These are phyloP conservation scores for Aspergillus neoniger DNA, from an alignment of 2,329 filamentous ascomycete genomes.

Conservation along the genomic window DNA sequence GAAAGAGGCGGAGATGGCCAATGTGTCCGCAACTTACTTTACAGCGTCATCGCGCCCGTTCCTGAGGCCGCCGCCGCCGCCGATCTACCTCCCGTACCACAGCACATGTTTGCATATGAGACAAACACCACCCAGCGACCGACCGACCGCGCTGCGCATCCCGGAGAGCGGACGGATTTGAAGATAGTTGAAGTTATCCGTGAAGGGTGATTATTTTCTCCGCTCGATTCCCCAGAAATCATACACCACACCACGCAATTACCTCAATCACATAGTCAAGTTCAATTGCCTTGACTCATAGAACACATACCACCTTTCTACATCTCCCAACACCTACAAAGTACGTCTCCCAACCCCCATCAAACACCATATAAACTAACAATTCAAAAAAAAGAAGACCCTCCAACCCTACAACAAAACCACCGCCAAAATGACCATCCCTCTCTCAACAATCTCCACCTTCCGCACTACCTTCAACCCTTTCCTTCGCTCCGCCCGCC, in stretches of 20 bases:
- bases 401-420: constrained; percentile 2
- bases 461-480: constrained; percentile 89
- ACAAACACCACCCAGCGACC: constrained; percentile 27
- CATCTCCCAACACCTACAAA: neutral
- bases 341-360: neutral
- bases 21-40: constrained; percentile 16
- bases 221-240: neutral
- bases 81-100: neutral
- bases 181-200: neutral
- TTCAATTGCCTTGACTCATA: neutral
- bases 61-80: constrained; percentile 23
- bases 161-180: neutral
- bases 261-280: neutral
- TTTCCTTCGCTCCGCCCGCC: constrained; percentile 76
- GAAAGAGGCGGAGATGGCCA: constrained; percentile 7
- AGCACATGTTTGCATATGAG: constrained; percentile 31
- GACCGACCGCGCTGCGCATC: constrained; percentile 5
- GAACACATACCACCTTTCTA: neutral
- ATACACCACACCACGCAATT: neutral
- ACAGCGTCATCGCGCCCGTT: constrained; percentile 30
- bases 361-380: neutral
- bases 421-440: constrained; percentile 37
- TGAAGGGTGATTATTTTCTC: constrained; percentile 14
- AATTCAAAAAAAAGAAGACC: neutral
- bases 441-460: constrained; percentile 60